These are phyloP conservation scores for Puccinia triticina DNA, from an alignment of 1,284 basidiomycete genomes.

Conservation along the genomic window DNA sequence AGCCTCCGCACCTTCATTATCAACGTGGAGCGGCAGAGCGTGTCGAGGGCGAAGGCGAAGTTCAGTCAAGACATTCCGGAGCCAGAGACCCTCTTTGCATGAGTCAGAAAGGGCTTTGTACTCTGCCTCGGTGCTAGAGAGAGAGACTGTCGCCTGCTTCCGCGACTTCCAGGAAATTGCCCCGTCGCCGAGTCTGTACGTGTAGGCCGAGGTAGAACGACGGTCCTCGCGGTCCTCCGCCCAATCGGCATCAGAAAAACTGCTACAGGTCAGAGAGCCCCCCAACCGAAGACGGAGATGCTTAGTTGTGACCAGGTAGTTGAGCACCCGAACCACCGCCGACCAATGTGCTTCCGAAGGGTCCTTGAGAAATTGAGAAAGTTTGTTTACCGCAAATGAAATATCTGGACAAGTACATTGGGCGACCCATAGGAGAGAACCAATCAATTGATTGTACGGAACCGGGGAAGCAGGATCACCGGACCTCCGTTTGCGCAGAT, in stretches of 20 bases:
- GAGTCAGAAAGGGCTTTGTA: too few relatives aligned
- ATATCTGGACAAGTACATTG: not conserved
- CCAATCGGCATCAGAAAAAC: conserved; percentile 18
- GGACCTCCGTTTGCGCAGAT: not conserved
- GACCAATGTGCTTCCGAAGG: conserved; percentile 8
- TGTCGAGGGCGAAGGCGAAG: too few relatives aligned
- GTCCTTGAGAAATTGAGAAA: not conserved
- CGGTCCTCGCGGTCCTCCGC: not conserved
- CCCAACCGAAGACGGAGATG: not conserved
- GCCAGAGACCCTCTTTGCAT: too few relatives aligned
- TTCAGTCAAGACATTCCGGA: too few relatives aligned
- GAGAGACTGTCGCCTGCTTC: not conserved
- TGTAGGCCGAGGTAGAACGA: not conserved
- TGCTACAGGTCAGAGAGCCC: not conserved
- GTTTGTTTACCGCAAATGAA: not conserved
- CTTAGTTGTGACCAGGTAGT: not conserved
- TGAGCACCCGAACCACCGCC: not conserved
- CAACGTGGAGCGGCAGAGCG: too few relatives aligned
- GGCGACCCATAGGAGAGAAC: not conserved
- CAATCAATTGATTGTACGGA: too few relatives aligned
- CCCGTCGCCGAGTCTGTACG: not conserved
- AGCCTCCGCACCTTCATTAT: too few relatives aligned
- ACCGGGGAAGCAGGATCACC: not conserved
- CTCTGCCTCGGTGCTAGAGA: too few relatives aligned
- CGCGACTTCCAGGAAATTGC: conserved; percentile 5